Conservation (phyloP, 208 protist species). For the Trypanosoma rangeli region DNA sequence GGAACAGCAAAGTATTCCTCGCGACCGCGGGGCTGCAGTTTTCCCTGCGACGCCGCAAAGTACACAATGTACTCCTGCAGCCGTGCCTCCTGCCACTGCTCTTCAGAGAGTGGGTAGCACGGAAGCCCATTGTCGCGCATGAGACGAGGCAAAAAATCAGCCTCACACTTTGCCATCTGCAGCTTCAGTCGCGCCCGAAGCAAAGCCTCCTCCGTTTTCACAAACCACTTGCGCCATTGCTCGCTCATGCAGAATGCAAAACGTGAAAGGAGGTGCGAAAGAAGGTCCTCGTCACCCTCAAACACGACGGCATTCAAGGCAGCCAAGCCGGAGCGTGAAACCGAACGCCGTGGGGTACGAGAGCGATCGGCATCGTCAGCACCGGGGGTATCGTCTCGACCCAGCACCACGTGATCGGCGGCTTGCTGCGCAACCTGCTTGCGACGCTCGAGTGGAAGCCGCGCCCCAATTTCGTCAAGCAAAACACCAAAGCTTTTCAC, state of each 20-base stretch:
- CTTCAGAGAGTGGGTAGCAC: conserved; percentile 58
- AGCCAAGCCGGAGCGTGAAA: conserved; percentile 31
- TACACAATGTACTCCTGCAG: conserved; percentile 74
- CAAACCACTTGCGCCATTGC: conserved; percentile 88
- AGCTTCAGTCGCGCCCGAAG: conserved; percentile 75
- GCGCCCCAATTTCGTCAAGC: conserved; percentile 64
- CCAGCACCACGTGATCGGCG: conserved; percentile 27
- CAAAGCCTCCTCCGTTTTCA: conserved; percentile 75
- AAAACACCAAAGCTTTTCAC: conserved; percentile 53
- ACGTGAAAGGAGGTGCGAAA: conserved; percentile 77
- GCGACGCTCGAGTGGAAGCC: conserved; percentile 67
- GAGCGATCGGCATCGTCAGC: conserved; percentile 32
- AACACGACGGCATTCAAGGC: conserved; percentile 48
- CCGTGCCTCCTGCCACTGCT: conserved; percentile 32
- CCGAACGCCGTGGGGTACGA: conserved; percentile 33
- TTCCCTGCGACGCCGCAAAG: conserved; percentile 22
- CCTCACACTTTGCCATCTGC: conserved; percentile 63
- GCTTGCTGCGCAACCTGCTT: conserved; percentile 17
- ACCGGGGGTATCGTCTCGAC: conserved; percentile 14
- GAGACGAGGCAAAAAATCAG: conserved; percentile 66
- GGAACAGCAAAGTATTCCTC: conserved; percentile 83
- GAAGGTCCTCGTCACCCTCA: conserved; percentile 75
- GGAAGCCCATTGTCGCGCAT: conserved; percentile 74
- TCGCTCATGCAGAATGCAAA: conserved; percentile 92
- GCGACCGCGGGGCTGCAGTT: conserved; percentile 29